These are phyloP conservation scores for Cladophialophora chaetospira DNA, from an alignment of 2,329 filamentous ascomycete species.

Conservation along the genomic window DNA sequence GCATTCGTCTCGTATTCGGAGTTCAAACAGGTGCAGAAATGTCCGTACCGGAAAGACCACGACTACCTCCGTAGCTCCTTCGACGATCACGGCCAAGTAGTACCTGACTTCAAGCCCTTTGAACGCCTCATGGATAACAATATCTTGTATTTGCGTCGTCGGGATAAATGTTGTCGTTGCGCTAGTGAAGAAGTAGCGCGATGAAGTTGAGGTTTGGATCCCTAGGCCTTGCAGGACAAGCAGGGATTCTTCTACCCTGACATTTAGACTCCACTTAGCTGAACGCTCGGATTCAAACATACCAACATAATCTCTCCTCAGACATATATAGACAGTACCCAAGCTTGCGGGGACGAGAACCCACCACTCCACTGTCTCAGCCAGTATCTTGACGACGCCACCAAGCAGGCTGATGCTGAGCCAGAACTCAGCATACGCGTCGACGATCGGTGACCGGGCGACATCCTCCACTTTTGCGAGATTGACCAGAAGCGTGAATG, in stretches of 20 bases:
- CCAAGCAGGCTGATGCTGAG: slow-evolving; percentile 23
- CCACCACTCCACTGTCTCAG: slow-evolving; percentile 46
- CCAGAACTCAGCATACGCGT: slow-evolving; percentile 40
- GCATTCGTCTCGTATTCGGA: background rate
- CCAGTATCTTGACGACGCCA: slow-evolving; percentile 37
- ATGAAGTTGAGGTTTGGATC: slow-evolving; percentile 79
- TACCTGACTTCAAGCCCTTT: slow-evolving; percentile 86
- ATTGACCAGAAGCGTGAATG: slow-evolving; percentile 43
- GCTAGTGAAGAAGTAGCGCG: slow-evolving; percentile 65
- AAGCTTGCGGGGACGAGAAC: slow-evolving; percentile 44
- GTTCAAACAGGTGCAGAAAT: background rate
- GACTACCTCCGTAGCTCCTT: slow-evolving; percentile 82
- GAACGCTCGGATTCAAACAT: slow-evolving; percentile 33
- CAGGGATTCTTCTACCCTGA: slow-evolving; percentile 73
- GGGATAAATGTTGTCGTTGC: slow-evolving; percentile 77
- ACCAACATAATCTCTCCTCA: slow-evolving; percentile 56
- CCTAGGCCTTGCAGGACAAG: slow-evolving; percentile 86
- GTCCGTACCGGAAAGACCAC: slow-evolving; percentile 82
- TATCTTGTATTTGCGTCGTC: slow-evolving; percentile 86
- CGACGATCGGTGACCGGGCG: slow-evolving; percentile 33
- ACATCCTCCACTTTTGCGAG: slow-evolving; percentile 40
- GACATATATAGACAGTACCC: slow-evolving; percentile 47
- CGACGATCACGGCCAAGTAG: slow-evolving; percentile 86
- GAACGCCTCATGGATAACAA: slow-evolving; percentile 94
- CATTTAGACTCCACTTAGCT: slow-evolving; percentile 33